Evolutionary conservation across 2,329 filamentous ascomycete genomes (phyloP).

Genomic region (Tolypocladium guangdongense): DNA sequence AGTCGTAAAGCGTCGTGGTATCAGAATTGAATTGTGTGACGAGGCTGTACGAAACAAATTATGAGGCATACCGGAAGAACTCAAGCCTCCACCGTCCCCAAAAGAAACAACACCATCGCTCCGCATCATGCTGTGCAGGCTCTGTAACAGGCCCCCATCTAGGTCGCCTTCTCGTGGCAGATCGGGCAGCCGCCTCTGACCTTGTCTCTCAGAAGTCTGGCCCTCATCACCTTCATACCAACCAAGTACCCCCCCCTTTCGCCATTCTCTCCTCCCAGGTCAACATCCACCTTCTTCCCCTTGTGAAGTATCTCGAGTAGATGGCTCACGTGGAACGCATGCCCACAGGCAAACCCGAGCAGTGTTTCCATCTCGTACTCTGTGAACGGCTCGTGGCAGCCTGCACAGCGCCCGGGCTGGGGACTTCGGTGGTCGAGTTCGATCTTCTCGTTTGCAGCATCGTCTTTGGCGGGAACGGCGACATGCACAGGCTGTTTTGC

Average conservation of each 20-base stretch:
- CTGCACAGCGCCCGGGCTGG: conserved; percentile 46
- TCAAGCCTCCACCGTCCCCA: background rate
- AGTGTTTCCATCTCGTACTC: conserved; percentile 60
- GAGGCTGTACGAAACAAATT: background rate
- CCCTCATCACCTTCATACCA: conserved; percentile 79
- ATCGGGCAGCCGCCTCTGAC: conserved; percentile 55
- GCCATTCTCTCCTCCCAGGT: conserved; percentile 31
- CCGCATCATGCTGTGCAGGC: background rate
- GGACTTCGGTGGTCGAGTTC: conserved; percentile 20
- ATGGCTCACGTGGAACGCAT: conserved; percentile 70
- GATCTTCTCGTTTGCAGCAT: conserved; percentile 10
- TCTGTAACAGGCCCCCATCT: background rate
- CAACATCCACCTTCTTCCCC: conserved; percentile 34
- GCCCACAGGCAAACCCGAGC: conserved; percentile 71
- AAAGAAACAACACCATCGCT: background rate
- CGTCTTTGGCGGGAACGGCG: conserved; percentile 5
- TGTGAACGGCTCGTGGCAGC: conserved; percentile 44
- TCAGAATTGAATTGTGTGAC: background rate
- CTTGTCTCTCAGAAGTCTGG: conserved; percentile 63
- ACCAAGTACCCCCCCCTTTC: conserved; percentile 50
- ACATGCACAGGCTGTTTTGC: conserved; percentile 26
- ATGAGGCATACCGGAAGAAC: background rate
- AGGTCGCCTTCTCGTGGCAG: conserved; percentile 25
- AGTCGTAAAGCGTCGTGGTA: background rate
- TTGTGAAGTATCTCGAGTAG: conserved; percentile 45